A percentile compares a stretch with the other conserved stretches of the same genome.
Conservation (phyloP, 345 rosid species). For the Hibiscus trionum region DNA sequence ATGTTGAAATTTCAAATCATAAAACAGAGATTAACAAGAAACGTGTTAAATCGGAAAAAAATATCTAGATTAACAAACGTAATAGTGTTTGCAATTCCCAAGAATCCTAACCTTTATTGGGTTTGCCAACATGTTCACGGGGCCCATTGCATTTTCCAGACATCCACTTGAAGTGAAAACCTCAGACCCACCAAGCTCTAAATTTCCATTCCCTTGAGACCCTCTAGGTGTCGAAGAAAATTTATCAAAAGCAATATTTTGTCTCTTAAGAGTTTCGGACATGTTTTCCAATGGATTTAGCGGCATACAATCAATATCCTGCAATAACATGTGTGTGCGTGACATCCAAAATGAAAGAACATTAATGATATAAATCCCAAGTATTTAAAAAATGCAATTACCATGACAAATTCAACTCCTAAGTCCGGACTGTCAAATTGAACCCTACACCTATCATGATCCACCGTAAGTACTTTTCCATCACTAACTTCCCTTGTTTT, state of each 20-base stretch:
- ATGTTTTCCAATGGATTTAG: conserved; percentile 69
- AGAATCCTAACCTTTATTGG: conserved; percentile 30
- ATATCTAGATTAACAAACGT: not conserved
- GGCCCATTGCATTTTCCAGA: conserved; percentile 27
- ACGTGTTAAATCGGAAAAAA: not conserved
- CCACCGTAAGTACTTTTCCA: conserved; percentile 89
- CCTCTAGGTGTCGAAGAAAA: conserved; percentile 37
- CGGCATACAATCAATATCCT: conserved; percentile 99
- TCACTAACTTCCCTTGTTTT: conserved; percentile 77
- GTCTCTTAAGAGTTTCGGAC: conserved; percentile 84
- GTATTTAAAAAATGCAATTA: conserved; percentile 19
- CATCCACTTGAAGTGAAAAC: conserved; percentile 40
- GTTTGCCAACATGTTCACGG: conserved; percentile 32
- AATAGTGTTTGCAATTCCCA: not conserved
- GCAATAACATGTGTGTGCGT: conserved; percentile 15
- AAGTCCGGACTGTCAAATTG: conserved; percentile 75
- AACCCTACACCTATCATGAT: conserved; percentile 67
- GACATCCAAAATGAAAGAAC: not conserved
- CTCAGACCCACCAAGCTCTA: conserved; percentile 38
- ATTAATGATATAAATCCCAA: not conserved
- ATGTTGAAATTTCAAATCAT: not conserved
- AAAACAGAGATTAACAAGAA: not conserved
- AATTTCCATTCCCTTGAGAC: conserved; percentile 36
- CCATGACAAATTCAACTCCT: conserved; percentile 93
- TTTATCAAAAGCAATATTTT: conserved; percentile 30